phyloP scores from a whole-genome alignment of 2,329 filamentous ascomycete species.

The Phoma herbarum region DNA sequence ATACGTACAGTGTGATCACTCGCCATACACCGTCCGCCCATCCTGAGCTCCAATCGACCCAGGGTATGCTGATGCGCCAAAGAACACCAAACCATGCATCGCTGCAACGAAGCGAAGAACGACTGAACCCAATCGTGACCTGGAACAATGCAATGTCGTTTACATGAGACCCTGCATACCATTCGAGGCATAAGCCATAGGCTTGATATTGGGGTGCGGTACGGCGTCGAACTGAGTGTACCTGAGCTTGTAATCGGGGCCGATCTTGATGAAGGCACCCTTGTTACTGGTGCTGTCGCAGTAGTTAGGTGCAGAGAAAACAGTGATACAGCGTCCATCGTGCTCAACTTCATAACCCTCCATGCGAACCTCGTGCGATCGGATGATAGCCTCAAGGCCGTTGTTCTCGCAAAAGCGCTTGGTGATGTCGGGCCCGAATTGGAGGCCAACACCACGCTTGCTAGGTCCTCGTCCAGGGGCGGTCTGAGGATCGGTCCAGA shows the following conservation, averaged over 20 bases:
- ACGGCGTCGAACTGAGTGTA: slow-evolving; percentile 97
- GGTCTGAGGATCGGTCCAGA: slow-evolving; percentile 96
- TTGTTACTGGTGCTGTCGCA: slow-evolving; percentile 98
- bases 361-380: slow-evolving; percentile 98
- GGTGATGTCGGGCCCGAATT: slow-evolving; percentile 96
- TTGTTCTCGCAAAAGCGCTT: slow-evolving; percentile 98
- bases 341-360: slow-evolving; percentile 99
- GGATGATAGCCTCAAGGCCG: slow-evolving; percentile 90
- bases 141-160: slow-evolving; percentile 1
- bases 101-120: slow-evolving; percentile 37
- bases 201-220: slow-evolving; percentile 92
- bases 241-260: slow-evolving; percentile 86
- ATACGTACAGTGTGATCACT: slow-evolving; percentile 18
- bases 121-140: slow-evolving; percentile 15
- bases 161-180: slow-evolving; percentile 81
- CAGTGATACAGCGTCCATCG: slow-evolving; percentile 94
- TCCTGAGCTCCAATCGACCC: slow-evolving; percentile 28
- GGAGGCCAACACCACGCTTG: slow-evolving; percentile 94
- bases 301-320: slow-evolving; percentile 97
- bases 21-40: slow-evolving; percentile 9
- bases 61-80: slow-evolving; percentile 45
- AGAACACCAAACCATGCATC: slow-evolving; percentile 51
- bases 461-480: slow-evolving; percentile 87
- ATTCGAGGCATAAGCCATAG: slow-evolving; percentile 89
- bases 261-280: slow-evolving; percentile 97